Conservation (phyloP, 768 basidiomycete genomes). For the Roridomyces roridus region DNA sequence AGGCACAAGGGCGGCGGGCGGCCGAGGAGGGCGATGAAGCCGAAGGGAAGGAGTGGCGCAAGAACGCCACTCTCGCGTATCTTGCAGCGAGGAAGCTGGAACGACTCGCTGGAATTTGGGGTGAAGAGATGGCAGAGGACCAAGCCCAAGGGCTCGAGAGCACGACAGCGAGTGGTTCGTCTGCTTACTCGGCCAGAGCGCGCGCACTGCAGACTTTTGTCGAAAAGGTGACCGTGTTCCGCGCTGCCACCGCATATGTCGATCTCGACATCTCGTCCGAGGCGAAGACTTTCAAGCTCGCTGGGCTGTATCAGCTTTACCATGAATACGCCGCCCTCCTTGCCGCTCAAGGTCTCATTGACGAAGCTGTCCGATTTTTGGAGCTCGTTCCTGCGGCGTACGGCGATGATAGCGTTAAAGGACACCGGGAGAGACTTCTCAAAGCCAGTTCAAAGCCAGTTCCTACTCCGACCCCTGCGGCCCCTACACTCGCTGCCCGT, state of each 20-base stretch:
- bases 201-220: conserved; percentile 91
- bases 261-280: conserved; percentile 68
- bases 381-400: conserved; percentile 82
- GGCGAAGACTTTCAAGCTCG: conserved; percentile 80
- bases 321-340: conserved; percentile 95
- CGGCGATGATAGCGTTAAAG: conserved; percentile 44
- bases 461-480: conserved; percentile 10
- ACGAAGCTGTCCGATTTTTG: conserved; percentile 82
- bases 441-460: conserved; percentile 34
- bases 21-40: conserved; percentile 53
- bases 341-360: conserved; percentile 86
- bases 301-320: conserved; percentile 89
- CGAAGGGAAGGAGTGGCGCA: conserved; percentile 62
- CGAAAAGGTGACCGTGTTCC: conserved; percentile 96
- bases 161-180: conserved; percentile 42
- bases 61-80: conserved; percentile 92
- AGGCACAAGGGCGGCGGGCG: conserved; percentile 74
- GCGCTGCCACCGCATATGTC: conserved; percentile 80
- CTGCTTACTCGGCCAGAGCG: conserved; percentile 80
- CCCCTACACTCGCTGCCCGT: conserved; percentile 15
- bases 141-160: conserved; percentile 57
- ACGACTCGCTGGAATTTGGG: conserved; percentile 89
- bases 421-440: conserved; percentile 46
- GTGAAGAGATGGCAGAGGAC: conserved; percentile 88
- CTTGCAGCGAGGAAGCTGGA: conserved; percentile 91